These are phyloP conservation scores for Colletotrichum cereale DNA, from an alignment of 2,329 filamentous ascomycete genomes.

Conservation along the genomic window DNA sequence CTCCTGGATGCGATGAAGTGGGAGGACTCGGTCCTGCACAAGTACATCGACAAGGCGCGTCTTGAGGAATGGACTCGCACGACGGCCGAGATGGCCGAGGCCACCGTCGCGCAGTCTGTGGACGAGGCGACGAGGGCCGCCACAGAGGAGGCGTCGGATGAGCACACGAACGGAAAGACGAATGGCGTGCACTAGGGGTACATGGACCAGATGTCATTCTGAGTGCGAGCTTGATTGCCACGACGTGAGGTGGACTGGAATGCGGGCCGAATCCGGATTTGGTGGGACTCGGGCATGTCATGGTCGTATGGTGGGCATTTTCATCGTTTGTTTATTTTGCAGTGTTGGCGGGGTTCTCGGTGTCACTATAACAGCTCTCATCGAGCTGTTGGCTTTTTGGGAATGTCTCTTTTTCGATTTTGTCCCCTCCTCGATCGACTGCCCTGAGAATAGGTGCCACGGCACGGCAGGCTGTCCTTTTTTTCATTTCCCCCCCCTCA, in stretches of 20 bases:
- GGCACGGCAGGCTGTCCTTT: background rate
- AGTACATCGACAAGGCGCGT: slow-evolving; percentile 75
- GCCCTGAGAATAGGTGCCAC: background rate
- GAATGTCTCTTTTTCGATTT: background rate
- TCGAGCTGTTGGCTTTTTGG: background rate
- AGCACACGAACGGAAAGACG: slow-evolving; percentile 37
- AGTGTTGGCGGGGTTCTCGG: background rate
- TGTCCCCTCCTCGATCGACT: background rate
- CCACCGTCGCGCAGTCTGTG: slow-evolving; percentile 48
- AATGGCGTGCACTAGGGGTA: slow-evolving; percentile 34
- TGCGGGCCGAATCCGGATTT: background rate
- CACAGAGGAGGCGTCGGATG: slow-evolving; percentile 14
- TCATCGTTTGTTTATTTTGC: background rate
- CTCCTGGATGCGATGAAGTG: slow-evolving; percentile 78
- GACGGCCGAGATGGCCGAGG: slow-evolving; percentile 54
- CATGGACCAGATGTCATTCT: background rate
- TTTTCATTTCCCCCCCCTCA: background rate
- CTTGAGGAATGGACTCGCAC: slow-evolving; percentile 75
- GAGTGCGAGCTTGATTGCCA: background rate
- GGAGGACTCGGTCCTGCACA: slow-evolving; percentile 76
- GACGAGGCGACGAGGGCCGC: slow-evolving; percentile 46
- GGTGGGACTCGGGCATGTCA: background rate
- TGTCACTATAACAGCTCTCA: slow-evolving; percentile 12
- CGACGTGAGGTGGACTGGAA: background rate
- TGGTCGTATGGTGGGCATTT: background rate